Evolutionary conservation across 495 filamentous ascomycete genomes (phyloP), one percentile per base, ranked within the genome.

Genomic region (Hypoxylon fragiforme): DNA sequence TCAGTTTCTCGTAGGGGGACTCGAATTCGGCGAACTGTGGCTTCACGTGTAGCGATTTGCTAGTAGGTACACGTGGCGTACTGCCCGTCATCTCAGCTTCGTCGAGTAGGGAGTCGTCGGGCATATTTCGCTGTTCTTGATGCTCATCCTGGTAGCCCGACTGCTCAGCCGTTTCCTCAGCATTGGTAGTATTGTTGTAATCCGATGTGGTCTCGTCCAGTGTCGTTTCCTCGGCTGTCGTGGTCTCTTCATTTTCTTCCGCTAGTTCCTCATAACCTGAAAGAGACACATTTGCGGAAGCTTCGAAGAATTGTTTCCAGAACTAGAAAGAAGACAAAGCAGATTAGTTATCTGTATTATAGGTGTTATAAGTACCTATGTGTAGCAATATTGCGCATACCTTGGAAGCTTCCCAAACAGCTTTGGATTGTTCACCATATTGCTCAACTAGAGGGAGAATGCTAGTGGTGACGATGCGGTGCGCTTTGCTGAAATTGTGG

Each of bases 281-380:
- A n/a, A 98, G 82, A 2, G 91, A 94, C 18, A 97, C 92, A 62
- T 98, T 98, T 68, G 94, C 94, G 36, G 88, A 94, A 46, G 92
- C 90, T 74, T 98, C 94, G 73, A 98, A 98, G 81, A 98, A 97
- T 76, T 96, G 90, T 72, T 97, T 97, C 94, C 94, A 98, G 73
- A 97, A 97, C 89, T 95, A 62, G n/a, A 21, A 14, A 7, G 31
- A 8, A 22, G 37, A n/a, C 20, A 14, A 24, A 22, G 13, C 28
- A 22, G 24, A 38, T 70, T 49, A 64, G 47, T 35, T 28, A 44
- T 20, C 6, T 43, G 8, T 42, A 18, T 13, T 31, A 14, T 1
- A 18, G 28, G 0, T 41, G 14, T 20, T 31, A 20, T 16, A 35
- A 11, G n/a, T 12, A n/a, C n/a, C n/a, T 19, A 11, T 14, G 19